Conservation (phyloP, 2,329 filamentous ascomycete genomes). For the Aspergillus sp. region DNA sequence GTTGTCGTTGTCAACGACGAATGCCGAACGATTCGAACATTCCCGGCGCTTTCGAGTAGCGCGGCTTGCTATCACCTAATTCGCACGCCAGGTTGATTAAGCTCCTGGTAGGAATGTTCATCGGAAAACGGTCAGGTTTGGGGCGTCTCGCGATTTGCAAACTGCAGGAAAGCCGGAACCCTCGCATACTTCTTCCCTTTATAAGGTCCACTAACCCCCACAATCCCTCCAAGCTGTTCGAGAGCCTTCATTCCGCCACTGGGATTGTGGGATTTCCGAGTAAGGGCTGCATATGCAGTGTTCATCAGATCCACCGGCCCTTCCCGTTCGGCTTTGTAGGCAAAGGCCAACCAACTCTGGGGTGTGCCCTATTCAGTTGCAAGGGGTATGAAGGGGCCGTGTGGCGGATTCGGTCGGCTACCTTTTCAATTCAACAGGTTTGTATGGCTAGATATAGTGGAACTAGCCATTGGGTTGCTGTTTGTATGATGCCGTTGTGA, state of each 20-base stretch:
- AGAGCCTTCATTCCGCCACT: neutral
- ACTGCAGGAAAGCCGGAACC: neutral
- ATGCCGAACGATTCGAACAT: neutral
- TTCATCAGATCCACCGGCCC: neutral
- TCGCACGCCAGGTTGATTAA: neutral
- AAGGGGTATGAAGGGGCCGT: neutral
- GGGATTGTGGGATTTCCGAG: neutral
- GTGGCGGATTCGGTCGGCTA: neutral
- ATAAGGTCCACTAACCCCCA: neutral
- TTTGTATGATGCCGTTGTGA: neutral
- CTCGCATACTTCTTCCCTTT: conserved; percentile 1
- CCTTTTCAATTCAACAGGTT: neutral
- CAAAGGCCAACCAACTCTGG: neutral
- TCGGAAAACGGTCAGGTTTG: neutral
- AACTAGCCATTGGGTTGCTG: neutral
- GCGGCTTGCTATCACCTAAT: neutral
- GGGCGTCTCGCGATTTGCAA: neutral
- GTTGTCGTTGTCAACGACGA: neutral
- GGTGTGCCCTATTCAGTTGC: neutral
- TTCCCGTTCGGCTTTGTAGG: neutral
- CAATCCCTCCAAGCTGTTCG: neutral
- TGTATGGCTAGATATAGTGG: neutral
- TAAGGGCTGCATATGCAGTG: neutral
- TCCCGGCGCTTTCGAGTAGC: neutral
- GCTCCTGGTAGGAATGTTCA: neutral